Conservation (phyloP, 202 grass and related monocot species). For the Setaria viridis region DNA sequence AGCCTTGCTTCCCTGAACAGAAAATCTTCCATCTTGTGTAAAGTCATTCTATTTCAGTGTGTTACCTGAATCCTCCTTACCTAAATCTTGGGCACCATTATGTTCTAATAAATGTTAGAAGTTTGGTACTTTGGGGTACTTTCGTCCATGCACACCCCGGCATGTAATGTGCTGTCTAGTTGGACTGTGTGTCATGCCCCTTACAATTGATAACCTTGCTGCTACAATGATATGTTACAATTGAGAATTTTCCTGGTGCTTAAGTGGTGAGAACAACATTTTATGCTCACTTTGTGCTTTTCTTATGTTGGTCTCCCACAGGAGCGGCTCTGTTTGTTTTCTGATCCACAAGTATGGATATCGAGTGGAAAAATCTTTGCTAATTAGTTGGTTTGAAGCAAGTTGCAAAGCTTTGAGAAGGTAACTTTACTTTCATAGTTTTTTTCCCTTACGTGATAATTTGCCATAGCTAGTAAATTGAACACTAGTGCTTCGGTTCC, state of each 20-base stretch:
- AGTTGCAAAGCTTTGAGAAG: conserved; percentile 74
- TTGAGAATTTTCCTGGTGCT: not conserved
- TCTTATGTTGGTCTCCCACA: conserved; percentile 43
- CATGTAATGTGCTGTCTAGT: conserved; percentile 2
- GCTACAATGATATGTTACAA: not conserved
- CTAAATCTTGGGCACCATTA: not conserved
- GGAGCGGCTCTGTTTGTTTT: conserved; percentile 72
- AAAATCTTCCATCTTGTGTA: not conserved
- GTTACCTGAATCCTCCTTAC: not conserved
- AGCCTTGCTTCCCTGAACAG: not conserved
- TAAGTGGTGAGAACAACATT: conserved; percentile 21
- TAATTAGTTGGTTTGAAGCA: conserved; percentile 77
- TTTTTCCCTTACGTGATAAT: conserved; percentile 13
- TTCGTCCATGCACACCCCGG: not conserved
- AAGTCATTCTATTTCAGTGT: conserved; percentile 11
- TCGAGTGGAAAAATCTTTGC: conserved; percentile 68
- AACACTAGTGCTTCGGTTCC: conserved; percentile 1
- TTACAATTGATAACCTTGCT: conserved; percentile 12
- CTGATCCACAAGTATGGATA: conserved; percentile 78
- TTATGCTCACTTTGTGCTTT: conserved; percentile 21
- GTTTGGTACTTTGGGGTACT: conserved; percentile 4
- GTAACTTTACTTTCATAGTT: conserved; percentile 51
- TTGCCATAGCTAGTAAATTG: conserved; percentile 24
- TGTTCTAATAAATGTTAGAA: not conserved
- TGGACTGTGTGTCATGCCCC: not conserved